phyloP scores from a whole-genome alignment of 1,284 basidiomycete genomes.

The Naganishia albida region DNA sequence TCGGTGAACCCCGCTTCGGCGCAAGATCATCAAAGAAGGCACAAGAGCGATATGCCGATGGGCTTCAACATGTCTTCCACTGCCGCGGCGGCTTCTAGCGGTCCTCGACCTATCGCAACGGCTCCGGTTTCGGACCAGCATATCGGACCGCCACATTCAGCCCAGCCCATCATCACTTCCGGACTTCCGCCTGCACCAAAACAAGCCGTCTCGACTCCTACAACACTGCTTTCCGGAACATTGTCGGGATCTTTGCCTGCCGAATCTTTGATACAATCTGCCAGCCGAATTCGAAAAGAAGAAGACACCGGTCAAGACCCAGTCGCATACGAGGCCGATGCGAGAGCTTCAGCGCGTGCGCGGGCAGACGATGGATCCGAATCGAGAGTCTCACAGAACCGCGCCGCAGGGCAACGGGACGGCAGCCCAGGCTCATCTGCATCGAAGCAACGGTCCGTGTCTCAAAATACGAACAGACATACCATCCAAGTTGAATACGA shows the following conservation, averaged over 20 bases:
- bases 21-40: conserved; percentile 43
- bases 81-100: conserved; percentile 37
- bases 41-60: conserved; percentile 54
- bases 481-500: conserved; percentile 92
- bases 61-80: conserved; percentile 48
- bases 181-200: conserved; percentile 3
- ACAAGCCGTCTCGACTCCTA: conserved; percentile 6
- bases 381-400: neutral
- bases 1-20: conserved; percentile 36
- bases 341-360: conserved; percentile 13
- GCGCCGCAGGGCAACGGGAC: too few species aligned
- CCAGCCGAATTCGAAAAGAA: conserved; percentile 5
- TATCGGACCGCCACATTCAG: neutral
- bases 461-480: conserved; percentile 62
- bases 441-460: conserved; percentile 41
- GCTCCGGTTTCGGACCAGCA: conserved; percentile 6
- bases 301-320: conserved; percentile 8
- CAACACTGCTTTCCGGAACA: neutral
- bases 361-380: conserved; percentile 10
- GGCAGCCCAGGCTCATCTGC: neutral
- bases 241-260: conserved; percentile 8
- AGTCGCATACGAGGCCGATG: conserved; percentile 13
- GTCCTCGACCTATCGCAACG: conserved; percentile 3
- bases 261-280: neutral
- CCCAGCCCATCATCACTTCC: conserved; percentile 3